phyloP scores from a whole-genome alignment of 2,329 filamentous ascomycete species.

The Claviceps spartinae region DNA sequence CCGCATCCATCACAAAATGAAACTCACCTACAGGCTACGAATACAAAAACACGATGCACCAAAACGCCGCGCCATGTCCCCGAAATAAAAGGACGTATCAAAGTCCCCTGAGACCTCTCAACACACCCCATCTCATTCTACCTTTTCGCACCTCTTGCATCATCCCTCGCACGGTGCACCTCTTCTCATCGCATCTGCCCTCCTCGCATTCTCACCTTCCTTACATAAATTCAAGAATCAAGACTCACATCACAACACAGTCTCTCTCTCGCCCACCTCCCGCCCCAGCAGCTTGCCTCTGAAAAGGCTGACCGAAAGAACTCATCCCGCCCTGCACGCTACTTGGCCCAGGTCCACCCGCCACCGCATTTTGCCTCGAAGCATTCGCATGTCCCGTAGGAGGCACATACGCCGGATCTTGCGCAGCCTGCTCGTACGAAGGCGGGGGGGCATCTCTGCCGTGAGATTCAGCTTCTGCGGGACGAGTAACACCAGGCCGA shows the following conservation, averaged over 20 bases:
- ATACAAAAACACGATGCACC: too few relatives aligned
- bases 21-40: too few relatives aligned
- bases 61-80: constrained; percentile 4
- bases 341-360: too few relatives aligned
- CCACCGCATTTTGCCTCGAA: constrained; percentile 20
- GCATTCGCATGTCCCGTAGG: constrained; percentile 38
- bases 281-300: constrained; percentile 8
- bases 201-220: too few relatives aligned
- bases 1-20: too few relatives aligned
- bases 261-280: constrained; percentile 18
- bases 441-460: constrained; percentile 38
- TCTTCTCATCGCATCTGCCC: neutral
- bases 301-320: constrained; percentile 3
- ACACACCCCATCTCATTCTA: neutral
- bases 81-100: neutral
- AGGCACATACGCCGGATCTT: constrained; percentile 36
- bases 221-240: too few relatives aligned
- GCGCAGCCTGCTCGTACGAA: constrained; percentile 43
- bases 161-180: neutral
- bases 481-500: constrained; percentile 22
- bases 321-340: neutral
- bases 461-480: constrained; percentile 24
- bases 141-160: neutral
- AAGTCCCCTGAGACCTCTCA: neutral
- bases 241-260: constrained; percentile 33